Percentiles rank a stretch among this genome's conserved stretches.
phyloP scores from a whole-genome alignment of 1,284 basidiomycete genomes.

The Apiotrichum brassicae region DNA sequence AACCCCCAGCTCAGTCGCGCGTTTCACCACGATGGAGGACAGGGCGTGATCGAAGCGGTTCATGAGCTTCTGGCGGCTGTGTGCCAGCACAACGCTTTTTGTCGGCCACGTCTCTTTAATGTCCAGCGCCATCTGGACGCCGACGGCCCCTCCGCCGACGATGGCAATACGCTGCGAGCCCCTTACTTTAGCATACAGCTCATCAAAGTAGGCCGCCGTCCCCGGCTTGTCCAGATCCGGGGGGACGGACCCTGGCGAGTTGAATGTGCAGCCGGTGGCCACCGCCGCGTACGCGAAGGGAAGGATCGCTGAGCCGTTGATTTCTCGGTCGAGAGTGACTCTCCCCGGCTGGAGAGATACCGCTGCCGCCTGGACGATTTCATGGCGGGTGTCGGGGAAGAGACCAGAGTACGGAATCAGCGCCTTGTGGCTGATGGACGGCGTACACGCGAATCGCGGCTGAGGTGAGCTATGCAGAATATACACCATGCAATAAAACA shows the following conservation, averaged over 20 bases:
- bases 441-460: conserved; percentile 60
- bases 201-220: conserved; percentile 22
- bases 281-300: conserved; percentile 38
- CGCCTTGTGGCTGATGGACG: conserved; percentile 65
- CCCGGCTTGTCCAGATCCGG: no score
- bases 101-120: conserved; percentile 57
- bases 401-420: conserved; percentile 50
- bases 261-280: conserved; percentile 35
- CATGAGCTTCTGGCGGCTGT: conserved; percentile 58
- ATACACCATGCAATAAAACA: no score
- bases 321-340: conserved; percentile 16
- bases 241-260: conserved; percentile 32
- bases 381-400: conserved; percentile 7
- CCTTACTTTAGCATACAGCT: conserved; percentile 23
- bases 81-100: conserved; percentile 61
- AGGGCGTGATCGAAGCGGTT: conserved; percentile 57
- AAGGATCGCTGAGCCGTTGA: conserved; percentile 12
- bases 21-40: conserved; percentile 48
- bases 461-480: background rate
- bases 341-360: conserved; percentile 4
- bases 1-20: conserved; percentile 45
- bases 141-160: conserved; percentile 46
- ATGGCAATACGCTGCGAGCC: conserved; percentile 31
- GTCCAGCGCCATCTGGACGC: conserved; percentile 61
- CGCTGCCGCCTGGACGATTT: conserved; percentile 14